Percentiles rank a stretch among this genome's conserved stretches.
phyloP scores from a whole-genome alignment of 73 alveolate species.

The Uronychia binucleata region DNA sequence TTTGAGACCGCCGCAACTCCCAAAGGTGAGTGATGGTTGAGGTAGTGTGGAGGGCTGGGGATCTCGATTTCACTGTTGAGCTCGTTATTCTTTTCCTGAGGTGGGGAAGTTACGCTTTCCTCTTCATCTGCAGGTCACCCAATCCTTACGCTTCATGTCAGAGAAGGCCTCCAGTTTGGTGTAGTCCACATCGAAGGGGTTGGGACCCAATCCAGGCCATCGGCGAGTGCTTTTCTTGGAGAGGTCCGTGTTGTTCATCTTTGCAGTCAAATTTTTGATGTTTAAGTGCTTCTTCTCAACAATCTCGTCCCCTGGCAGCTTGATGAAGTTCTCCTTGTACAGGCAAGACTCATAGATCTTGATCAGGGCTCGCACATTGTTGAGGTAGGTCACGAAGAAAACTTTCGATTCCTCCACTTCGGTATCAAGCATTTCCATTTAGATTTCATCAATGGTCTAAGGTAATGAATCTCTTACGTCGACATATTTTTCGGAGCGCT shows the following conservation, averaged over 20 bases:
- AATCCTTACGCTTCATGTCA: background rate
- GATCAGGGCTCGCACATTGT: slow-evolving; percentile 59
- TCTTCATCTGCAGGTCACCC: slow-evolving; percentile 1
- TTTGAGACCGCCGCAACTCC: no score
- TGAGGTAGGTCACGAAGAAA: slow-evolving; percentile 40
- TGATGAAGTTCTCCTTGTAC: slow-evolving; percentile 56
- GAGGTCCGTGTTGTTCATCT: slow-evolving; percentile 34
- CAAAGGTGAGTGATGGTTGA: no score
- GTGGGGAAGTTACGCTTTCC: slow-evolving; percentile 2
- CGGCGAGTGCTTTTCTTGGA: slow-evolving; percentile 41
- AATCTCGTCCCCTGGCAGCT: slow-evolving; percentile 73
- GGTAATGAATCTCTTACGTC: slow-evolving; percentile 8
- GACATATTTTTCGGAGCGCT: slow-evolving; percentile 40
- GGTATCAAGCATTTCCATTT: slow-evolving; percentile 36
- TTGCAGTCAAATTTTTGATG: slow-evolving; percentile 61
- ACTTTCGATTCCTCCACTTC: slow-evolving; percentile 39
- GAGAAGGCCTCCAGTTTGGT: background rate
- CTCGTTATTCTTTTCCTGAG: slow-evolving; percentile 36
- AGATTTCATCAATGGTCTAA: slow-evolving; percentile 22
- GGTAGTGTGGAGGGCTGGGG: slow-evolving; percentile 46
- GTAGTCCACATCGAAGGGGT: slow-evolving; percentile 42
- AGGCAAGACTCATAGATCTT: slow-evolving; percentile 49
- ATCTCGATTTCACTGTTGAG: slow-evolving; percentile 41
- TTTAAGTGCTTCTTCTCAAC: slow-evolving; percentile 62
- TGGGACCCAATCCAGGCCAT: slow-evolving; percentile 61